phyloP scores from a whole-genome alignment of 257 asterid species.

The Jasminum sambac region DNA sequence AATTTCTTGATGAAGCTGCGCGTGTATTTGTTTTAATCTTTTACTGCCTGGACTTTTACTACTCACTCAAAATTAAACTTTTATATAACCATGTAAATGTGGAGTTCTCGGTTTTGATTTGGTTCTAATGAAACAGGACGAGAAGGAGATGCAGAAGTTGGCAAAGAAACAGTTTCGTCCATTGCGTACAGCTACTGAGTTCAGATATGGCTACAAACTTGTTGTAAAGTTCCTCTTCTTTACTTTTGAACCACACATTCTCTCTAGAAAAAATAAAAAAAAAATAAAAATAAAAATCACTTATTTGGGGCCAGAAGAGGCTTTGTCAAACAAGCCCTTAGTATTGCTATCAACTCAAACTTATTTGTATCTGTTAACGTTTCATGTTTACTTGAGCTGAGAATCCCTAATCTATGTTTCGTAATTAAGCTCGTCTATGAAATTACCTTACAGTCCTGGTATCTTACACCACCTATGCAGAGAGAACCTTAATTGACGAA shows the following conservation, averaged over 20 bases:
- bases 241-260: background rate
- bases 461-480: background rate
- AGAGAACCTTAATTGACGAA: background rate
- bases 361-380: background rate
- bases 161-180: slow-evolving; percentile 79
- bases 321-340: no score
- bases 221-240: slow-evolving; percentile 66
- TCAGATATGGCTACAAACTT: slow-evolving; percentile 94
- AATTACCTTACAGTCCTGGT: background rate
- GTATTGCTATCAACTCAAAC: background rate
- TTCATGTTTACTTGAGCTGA: background rate
- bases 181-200: slow-evolving; percentile 71
- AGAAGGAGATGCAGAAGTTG: slow-evolving; percentile 81
- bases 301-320: background rate
- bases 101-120: background rate
- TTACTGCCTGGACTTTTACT: no score
- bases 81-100: background rate
- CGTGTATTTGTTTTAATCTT: no score
- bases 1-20: no score
- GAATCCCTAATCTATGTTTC: background rate
- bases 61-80: no score
- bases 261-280: background rate
- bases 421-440: background rate
- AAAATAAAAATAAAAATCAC: no score
- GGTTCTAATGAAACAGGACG: slow-evolving; percentile 61